Percentiles rank a stretch among this genome's conserved stretches.
phyloP scores from a whole-genome alignment of 805 yeast species.

The Starmerella etchellsii region DNA sequence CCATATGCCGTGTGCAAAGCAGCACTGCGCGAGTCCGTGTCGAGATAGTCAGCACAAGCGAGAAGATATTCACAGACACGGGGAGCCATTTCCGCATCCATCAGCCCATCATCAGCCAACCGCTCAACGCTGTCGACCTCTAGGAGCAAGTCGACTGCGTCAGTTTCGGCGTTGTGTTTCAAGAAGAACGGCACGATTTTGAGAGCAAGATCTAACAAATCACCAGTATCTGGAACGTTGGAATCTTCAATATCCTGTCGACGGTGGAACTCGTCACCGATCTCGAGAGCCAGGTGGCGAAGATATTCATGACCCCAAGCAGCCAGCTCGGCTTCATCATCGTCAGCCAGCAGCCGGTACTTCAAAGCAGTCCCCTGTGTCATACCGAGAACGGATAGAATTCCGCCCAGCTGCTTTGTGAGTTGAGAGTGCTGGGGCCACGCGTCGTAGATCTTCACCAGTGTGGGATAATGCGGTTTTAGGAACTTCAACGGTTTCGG shows the following conservation, averaged over 20 bases:
- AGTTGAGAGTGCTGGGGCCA: slow-evolving; percentile 42
- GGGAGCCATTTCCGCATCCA: slow-evolving; percentile 69
- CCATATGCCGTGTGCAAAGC: slow-evolving; percentile 80
- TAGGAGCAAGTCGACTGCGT: slow-evolving; percentile 84
- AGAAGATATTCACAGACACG: slow-evolving; percentile 92
- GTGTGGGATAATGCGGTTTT: slow-evolving; percentile 68
- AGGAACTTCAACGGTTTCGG: slow-evolving; percentile 96
- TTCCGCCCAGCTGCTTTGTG: slow-evolving; percentile 62
- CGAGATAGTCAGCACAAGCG: slow-evolving; percentile 88
- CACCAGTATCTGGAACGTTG: slow-evolving; percentile 21
- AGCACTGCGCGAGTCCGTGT: slow-evolving; percentile 84
- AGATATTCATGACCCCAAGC: slow-evolving; percentile 96
- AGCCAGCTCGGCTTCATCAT: slow-evolving; percentile 40
- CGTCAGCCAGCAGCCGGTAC: slow-evolving; percentile 55
- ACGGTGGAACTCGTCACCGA: slow-evolving; percentile 72
- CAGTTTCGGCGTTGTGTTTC: slow-evolving; percentile 95
- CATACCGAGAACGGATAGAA: slow-evolving; percentile 88
- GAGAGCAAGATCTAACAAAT: slow-evolving; percentile 52
- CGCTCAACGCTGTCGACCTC: slow-evolving; percentile 82
- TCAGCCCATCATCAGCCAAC: slow-evolving; percentile 50
- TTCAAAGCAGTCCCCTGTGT: slow-evolving; percentile 75
- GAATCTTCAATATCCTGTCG: slow-evolving; percentile 21
- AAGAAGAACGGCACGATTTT: slow-evolving; percentile 79
- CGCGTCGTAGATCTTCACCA: slow-evolving; percentile 49
- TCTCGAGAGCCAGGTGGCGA: slow-evolving; percentile 89